phyloP scores from a whole-genome alignment of 495 filamentous ascomycete genomes.

The Penicillium argentinense region DNA sequence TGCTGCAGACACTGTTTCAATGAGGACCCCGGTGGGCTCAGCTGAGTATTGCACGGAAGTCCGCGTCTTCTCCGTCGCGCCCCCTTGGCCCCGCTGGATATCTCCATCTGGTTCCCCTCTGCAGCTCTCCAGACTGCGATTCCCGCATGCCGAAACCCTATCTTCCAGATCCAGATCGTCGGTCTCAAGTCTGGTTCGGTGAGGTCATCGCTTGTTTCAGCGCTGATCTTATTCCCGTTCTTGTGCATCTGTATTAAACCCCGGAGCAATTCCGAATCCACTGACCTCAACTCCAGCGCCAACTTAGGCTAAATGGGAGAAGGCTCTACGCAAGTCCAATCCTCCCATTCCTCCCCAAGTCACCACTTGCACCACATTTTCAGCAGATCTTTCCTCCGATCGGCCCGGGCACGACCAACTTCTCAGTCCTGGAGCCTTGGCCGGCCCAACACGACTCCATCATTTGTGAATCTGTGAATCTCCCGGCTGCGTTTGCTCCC shows the following conservation, averaged over 20 bases:
- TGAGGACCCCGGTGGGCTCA: constrained; percentile 3
- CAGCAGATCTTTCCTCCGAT: neutral
- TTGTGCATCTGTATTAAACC: no score
- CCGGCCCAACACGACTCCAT: no score
- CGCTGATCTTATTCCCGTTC: no score
- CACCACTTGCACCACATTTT: neutral
- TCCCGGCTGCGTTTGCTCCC: constrained; percentile 11
- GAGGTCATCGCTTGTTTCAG: constrained; percentile 6
- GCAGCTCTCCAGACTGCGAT: constrained; percentile 5
- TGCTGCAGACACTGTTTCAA: neutral
- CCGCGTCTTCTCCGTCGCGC: constrained; percentile 4
- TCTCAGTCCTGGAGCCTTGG: no score
- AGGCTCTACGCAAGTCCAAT: no score
- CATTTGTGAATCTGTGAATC: constrained; percentile 14
- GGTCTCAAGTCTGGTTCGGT: constrained; percentile 6
- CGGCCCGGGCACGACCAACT: neutral
- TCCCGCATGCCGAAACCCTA: constrained; percentile 19
- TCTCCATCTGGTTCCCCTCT: constrained; percentile 2
- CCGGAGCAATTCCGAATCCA: constrained; percentile 8
- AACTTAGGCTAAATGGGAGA: no score
- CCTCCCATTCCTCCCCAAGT: neutral
- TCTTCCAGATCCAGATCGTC: constrained; percentile 8
- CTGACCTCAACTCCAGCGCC: no score
- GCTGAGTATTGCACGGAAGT: constrained; percentile 4
- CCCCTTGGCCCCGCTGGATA: neutral